Evolutionary conservation across 2,329 filamentous ascomycete genomes (phyloP).

Genomic region (Neoascochyta sp.): DNA sequence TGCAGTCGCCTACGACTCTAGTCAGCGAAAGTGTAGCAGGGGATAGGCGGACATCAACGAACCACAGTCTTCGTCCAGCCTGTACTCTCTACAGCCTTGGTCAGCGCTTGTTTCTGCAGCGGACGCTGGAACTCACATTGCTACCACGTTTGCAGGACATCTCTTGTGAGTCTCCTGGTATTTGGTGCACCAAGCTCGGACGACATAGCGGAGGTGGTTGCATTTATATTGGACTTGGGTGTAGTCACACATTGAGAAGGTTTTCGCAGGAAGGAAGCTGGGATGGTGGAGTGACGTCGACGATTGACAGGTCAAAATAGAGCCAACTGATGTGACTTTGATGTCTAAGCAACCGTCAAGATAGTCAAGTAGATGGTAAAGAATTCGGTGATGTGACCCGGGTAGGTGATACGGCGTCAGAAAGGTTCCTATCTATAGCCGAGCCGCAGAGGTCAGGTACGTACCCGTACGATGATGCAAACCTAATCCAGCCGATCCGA

Average conservation of each 20-base stretch:
- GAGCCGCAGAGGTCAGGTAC: conserved; percentile 20
- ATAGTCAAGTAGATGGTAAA: conserved; percentile 2
- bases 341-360: conserved; percentile 4
- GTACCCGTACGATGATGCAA: conserved; percentile 20
- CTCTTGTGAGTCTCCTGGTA: conserved; percentile 54
- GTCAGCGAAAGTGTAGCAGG: conserved; percentile 12
- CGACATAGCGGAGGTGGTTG: conserved; percentile 53
- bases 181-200: conserved; percentile 55
- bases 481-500: conserved; percentile 13
- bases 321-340: conserved; percentile 2
- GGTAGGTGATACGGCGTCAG: conserved; percentile 7
- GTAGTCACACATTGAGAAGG: conserved; percentile 54
- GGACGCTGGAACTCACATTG: conserved; percentile 38
- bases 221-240: conserved; percentile 57
- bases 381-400: not conserved
- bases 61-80: conserved; percentile 49
- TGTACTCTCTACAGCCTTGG: conserved; percentile 42
- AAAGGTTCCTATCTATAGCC: conserved; percentile 14
- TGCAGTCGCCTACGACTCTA: conserved; percentile 33
- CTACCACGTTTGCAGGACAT: conserved; percentile 55
- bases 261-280: conserved; percentile 5
- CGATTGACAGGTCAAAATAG: conserved; percentile 1
- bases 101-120: conserved; percentile 8
- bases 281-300: conserved; percentile 5
- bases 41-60: conserved; percentile 10